Base-by-base conservation (phyloP, 305 asterid species). In the Solanum hybrid region DNA sequence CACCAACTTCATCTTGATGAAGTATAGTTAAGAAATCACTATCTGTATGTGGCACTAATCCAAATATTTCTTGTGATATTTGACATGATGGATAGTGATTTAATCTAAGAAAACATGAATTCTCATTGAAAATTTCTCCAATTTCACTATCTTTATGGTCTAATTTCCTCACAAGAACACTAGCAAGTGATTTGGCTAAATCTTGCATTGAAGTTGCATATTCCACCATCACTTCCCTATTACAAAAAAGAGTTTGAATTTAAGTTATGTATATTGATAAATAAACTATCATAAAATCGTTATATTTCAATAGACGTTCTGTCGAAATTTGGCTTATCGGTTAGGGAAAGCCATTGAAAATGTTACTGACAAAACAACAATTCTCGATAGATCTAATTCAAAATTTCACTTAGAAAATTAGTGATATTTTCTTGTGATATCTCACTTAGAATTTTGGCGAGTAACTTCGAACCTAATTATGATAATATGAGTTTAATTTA, bases 1-100 rank as follows among this genome's bases (percentile, higher is more conserved):
- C 98, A 34, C 97, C 97, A 82, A 96, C 97, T 93, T 94, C 91
- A 91, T 96, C 98, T 90, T 96, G 97, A 75, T 96, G 93, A 72
- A 96, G 93, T 4, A 96, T 94, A 10, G 98, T 96, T 14, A 96
- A 93, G 76, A 94, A 95, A 94, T 96, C 98, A 86, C 96, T 95
- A 89, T 96, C 98, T 1, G 97, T 95, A 90, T 96, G 98, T 11
- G 98, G 96, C 57, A 96, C 95, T 90, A 96, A 88, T 12, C 98
- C 98, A 32, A 88, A 83, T 3, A 93, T 78, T 26, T 92, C 91
- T 29, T 83, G 79, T 0, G 95, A 84, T 6, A 94, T 51, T 15
- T 95, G 91, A 77, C 97, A 95, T 14, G 90, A 11, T 0, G 97
- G 98, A 38, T 96, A 96, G 1, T 93, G 94, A 85, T 96, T 96